A percentile compares a stretch with the other conserved stretches of the same genome.
Conservation (phyloP, 192 early-diverging fungal species). For the Dimargaris verticillata region DNA sequence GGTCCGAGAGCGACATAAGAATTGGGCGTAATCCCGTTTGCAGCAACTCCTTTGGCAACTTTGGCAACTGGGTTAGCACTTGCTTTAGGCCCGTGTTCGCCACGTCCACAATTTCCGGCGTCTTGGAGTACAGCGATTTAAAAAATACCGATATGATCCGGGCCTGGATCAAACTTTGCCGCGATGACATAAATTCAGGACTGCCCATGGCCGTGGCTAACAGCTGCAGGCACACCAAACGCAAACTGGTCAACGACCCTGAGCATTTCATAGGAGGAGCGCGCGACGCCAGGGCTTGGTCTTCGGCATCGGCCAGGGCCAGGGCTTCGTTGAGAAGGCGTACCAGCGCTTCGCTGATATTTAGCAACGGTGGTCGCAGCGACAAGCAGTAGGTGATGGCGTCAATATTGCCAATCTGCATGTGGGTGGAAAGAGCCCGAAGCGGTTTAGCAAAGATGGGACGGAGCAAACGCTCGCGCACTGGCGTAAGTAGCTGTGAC, state of each 20-base stretch:
- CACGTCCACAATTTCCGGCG: constrained; percentile 84
- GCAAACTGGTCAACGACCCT: constrained; percentile 64
- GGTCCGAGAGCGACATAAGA: constrained; percentile 83
- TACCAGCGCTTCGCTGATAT: constrained; percentile 83
- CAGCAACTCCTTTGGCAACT: constrained; percentile 84
- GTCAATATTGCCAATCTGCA: constrained; percentile 98
- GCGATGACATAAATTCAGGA: constrained; percentile 55
- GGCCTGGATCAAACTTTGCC: constrained; percentile 59
- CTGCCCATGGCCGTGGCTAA: constrained; percentile 86
- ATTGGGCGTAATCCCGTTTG: constrained; percentile 95
- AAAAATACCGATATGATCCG: constrained; percentile 96
- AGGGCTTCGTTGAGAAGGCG: constrained; percentile 80
- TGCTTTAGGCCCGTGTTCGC: constrained; percentile 85
- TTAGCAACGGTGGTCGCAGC: constrained; percentile 68
- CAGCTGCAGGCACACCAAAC: constrained; percentile 93
- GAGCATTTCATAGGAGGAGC: constrained; percentile 66
- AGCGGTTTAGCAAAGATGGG: constrained; percentile 96
- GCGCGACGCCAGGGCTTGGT: constrained; percentile 80
- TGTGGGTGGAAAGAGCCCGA: constrained; percentile 80
- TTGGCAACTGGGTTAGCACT: constrained; percentile 30
- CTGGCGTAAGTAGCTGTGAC: constrained; percentile 69
- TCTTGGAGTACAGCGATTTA: constrained; percentile 93
- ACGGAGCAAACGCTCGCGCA: constrained; percentile 63
- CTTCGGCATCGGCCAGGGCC: constrained; percentile 90
- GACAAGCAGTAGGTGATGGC: constrained; percentile 93